A percentile compares a stretch with the other conserved stretches of the same genome.
Evolutionary conservation across 148 eudicot genomes (phyloP).

Genomic region (Rhododendron kiyosumense): DNA sequence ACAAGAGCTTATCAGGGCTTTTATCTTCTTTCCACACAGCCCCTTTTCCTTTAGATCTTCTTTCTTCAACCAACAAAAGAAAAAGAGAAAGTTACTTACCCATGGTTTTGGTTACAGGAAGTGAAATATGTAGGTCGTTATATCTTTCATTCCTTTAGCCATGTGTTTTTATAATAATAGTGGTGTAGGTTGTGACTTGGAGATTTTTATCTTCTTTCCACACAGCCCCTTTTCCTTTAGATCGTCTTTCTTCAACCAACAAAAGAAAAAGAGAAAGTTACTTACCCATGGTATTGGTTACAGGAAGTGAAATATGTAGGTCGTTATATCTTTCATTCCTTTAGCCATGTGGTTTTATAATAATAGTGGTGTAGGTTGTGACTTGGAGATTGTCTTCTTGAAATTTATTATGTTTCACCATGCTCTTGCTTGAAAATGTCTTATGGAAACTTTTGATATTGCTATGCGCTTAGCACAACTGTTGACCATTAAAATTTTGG

Average conservation of each 20-base stretch:
- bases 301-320: background rate
- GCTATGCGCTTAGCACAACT: background rate
- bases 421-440: background rate
- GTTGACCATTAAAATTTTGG: background rate
- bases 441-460: background rate
- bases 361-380: background rate
- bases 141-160: background rate
- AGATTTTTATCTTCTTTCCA: no score
- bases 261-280: no score
- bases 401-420: background rate
- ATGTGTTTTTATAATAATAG: background rate
- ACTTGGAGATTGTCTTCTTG: background rate
- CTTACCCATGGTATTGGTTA: background rate
- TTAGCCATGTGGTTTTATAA: background rate
- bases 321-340: background rate
- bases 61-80: no score
- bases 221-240: no score
- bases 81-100: no score
- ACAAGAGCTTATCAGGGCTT: no score
- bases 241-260: no score
- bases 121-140: background rate
- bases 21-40: no score
- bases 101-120: background rate
- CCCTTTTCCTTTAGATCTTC: no score
- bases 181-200: no score